Percentiles rank a stretch among this genome's conserved stretches.
These are phyloP conservation scores for Cicer judaicum DNA, from an alignment of 306 rosid species.

Conservation along the genomic window DNA sequence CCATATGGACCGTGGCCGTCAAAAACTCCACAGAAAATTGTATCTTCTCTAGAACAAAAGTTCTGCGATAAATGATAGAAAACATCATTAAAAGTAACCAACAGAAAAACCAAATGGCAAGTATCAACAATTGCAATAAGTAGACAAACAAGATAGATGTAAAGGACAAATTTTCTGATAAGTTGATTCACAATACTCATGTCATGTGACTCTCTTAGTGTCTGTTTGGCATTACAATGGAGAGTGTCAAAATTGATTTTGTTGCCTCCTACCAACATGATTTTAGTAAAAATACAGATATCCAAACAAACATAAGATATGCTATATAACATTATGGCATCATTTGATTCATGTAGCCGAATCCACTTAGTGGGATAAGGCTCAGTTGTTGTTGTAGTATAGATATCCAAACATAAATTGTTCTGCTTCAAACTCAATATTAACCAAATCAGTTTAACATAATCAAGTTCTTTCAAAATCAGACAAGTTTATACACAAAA, in stretches of 20 bases:
- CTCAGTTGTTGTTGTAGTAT: neutral
- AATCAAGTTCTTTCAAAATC: neutral
- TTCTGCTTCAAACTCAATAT: constrained; percentile 1
- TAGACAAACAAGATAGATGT: too few relatives aligned
- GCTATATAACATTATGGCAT: too few relatives aligned
- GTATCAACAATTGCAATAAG: constrained; percentile 18
- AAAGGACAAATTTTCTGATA: neutral
- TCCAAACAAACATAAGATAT: too few relatives aligned
- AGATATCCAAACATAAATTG: neutral
- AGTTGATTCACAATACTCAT: neutral
- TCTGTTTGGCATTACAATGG: neutral
- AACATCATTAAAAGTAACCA: constrained; percentile 23
- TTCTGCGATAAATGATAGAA: constrained; percentile 60
- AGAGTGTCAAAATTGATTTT: neutral
- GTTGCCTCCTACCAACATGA: neutral
- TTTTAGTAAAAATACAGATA: neutral
- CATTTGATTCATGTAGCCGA: too few relatives aligned
- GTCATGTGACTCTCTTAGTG: neutral
- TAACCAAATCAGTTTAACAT: neutral
- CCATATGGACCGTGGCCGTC: constrained; percentile 99
- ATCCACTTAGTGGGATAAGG: too few relatives aligned
- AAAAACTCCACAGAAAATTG: constrained; percentile 95
- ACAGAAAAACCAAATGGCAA: constrained; percentile 29
- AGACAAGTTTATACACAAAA: neutral
- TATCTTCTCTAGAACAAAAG: constrained; percentile 79